Base-by-base conservation (phyloP, 768 basidiomycete genomes). In the Pisolithus marmoratus region DNA sequence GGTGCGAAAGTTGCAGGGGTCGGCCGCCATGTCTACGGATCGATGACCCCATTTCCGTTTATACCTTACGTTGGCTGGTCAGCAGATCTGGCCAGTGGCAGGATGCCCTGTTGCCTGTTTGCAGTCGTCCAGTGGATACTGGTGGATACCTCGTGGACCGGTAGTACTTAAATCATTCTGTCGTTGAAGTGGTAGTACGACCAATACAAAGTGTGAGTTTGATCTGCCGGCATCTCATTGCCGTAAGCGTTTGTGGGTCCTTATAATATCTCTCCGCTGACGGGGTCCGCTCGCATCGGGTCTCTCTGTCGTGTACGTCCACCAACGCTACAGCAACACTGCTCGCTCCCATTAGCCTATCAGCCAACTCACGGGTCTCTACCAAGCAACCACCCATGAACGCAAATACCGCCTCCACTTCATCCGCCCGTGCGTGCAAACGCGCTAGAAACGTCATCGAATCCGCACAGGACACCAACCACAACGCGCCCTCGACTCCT, bases 371-470 rank as follows among this genome's bases (percentile, higher is more conserved):
- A 20, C 19, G 17, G 12, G 8, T 5, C 41, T 20, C 22, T 9
- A 22, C 8, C 11, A 20, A 20, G 50, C 60, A 31, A 49, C 53
- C 41, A 31, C 54, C 38, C 44, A 47, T 47, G 46, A 17, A 47
- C 46, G n/a, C 29, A 34, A 53, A 52, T 40, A 37, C 52, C 19
- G 57, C 58, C n/a, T 43, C 55, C 40, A 38, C 40, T 23, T 43
- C 54, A 17, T 51, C 65, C 49, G 59, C 64, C 38, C 64, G 76
- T 50, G 75, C 74, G 12, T 63, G 67, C 60, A 82, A 82, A 67
- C 72, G 80, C 42, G 62, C 74, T 52, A 67, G 80, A 42, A 77
- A 77, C 57, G 56, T 64, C 61, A 44, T 43, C 37, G 50, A 52
- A 47, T 55, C 61, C 26, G 45, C 54, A 46, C 56, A 57, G 26